Conservation (phyloP, 306 rosid genomes). For the Acacia crassicarpa region DNA sequence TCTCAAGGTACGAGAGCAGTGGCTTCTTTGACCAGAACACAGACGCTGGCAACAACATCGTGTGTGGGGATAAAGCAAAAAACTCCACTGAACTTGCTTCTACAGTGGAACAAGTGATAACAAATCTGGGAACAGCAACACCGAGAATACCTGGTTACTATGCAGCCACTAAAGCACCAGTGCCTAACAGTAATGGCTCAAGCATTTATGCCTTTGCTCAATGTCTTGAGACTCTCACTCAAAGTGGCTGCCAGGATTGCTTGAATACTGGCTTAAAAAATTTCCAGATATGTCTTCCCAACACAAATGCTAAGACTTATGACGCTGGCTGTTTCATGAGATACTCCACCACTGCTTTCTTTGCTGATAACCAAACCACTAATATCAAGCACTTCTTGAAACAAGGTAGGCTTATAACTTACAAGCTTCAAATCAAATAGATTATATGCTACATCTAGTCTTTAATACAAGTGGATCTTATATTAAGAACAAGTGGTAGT, state of each 20-base stretch:
- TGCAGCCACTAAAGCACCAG: slow-evolving; percentile 43
- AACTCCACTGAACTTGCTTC: slow-evolving; percentile 17
- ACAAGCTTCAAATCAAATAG: background rate
- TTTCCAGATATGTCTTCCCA: slow-evolving; percentile 46
- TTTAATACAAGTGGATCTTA: too few species aligned
- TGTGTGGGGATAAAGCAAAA: background rate
- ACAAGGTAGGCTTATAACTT: slow-evolving; percentile 24
- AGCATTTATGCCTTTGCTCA: slow-evolving; percentile 64
- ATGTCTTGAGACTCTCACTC: slow-evolving; percentile 43
- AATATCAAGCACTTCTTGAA: slow-evolving; percentile 41
- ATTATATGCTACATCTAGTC: too few species aligned
- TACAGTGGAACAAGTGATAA: slow-evolving; percentile 23
- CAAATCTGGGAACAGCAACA: slow-evolving; percentile 37
- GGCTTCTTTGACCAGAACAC: background rate
- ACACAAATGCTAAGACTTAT: slow-evolving; percentile 49
- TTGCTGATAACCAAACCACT: slow-evolving; percentile 35
- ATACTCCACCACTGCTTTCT: slow-evolving; percentile 60
- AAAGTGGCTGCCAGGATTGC: slow-evolving; percentile 40
- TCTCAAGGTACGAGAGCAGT: slow-evolving; percentile 8
- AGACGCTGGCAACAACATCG: background rate
- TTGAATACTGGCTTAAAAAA: slow-evolving; percentile 37
- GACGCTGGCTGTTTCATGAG: slow-evolving; percentile 72
- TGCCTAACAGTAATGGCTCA: slow-evolving; percentile 28
- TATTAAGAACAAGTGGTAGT: too few species aligned
- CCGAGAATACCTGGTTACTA: slow-evolving; percentile 39